Conservation (phyloP, 352 stramenopile species). For the Globisporangium barbulae region DNA sequence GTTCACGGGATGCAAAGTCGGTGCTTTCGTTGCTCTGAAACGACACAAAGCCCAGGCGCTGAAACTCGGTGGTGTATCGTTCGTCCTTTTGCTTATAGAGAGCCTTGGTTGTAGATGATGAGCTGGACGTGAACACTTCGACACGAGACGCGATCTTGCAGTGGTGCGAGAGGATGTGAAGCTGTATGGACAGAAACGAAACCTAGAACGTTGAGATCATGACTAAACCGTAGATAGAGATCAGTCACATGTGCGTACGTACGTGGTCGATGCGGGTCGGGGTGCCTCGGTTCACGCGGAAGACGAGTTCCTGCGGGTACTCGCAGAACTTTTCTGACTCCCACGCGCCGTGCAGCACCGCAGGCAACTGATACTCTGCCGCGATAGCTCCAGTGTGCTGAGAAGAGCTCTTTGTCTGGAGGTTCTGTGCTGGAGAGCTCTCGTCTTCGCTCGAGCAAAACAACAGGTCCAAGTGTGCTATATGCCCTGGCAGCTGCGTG, state of each 20-base stretch:
- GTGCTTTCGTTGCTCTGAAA: conserved; percentile 26
- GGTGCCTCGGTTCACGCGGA: conserved; percentile 33
- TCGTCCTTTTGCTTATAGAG: no score
- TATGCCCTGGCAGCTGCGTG: neutral
- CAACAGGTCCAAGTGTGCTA: conserved; percentile 29
- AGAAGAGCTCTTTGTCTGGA: conserved; percentile 3
- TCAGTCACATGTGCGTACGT: neutral
- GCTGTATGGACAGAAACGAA: conserved; percentile 8
- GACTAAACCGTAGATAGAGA: no score
- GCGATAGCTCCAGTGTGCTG: neutral
- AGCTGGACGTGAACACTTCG: conserved; percentile 37
- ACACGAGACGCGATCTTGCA: conserved; percentile 42
- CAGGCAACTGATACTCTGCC: neutral
- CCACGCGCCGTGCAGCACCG: conserved; percentile 23
- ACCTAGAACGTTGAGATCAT: neutral
- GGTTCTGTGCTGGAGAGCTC: conserved; percentile 16
- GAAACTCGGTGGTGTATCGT: conserved; percentile 15
- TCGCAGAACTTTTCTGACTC: conserved; percentile 57
- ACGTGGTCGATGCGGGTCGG: conserved; percentile 20
- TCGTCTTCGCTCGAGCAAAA: conserved; percentile 38
- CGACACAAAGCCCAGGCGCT: conserved; percentile 41
- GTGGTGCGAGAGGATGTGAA: conserved; percentile 35
- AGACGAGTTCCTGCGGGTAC: conserved; percentile 56
- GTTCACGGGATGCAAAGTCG: conserved; percentile 32
- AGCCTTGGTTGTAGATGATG: no score